A percentile compares a stretch with the other conserved stretches of the same genome.
Conservation (phyloP, 495 filamentous ascomycete genomes). For the Penicillium riverlandense region DNA sequence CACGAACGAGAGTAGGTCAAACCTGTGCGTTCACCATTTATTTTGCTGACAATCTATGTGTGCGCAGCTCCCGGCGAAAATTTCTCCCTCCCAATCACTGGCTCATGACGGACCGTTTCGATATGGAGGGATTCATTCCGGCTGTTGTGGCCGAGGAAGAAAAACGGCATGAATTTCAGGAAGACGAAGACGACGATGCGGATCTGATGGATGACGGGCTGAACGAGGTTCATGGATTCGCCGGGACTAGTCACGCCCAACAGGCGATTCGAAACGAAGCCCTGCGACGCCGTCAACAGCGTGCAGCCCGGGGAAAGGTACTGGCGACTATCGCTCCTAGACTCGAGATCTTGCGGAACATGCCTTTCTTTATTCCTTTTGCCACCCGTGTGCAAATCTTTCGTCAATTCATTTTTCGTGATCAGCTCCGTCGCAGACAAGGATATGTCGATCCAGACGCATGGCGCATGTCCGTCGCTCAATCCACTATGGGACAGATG, state of each 20-base stretch:
- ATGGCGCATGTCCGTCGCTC: constrained; percentile 62
- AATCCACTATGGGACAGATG: constrained; percentile 29
- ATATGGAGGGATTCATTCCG: constrained; percentile 85
- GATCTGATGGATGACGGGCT: constrained; percentile 25
- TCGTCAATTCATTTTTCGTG: constrained; percentile 77
- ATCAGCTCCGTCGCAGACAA: constrained; percentile 68
- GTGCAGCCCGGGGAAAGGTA: constrained; percentile 56
- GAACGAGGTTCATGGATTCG: constrained; percentile 28
- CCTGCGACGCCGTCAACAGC: constrained; percentile 54
- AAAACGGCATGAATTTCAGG: constrained; percentile 59
- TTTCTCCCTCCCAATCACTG: constrained; percentile 81
- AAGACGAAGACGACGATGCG: constrained; percentile 44
- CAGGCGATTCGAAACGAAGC: constrained; percentile 45
- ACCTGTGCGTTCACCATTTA: not conserved
- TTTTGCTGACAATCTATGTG: not conserved
- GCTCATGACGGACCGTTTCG: constrained; percentile 88
- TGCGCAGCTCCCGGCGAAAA: constrained; percentile 60
- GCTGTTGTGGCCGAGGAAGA: constrained; percentile 87
- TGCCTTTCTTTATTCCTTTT: constrained; percentile 97
- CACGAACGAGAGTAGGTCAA: constrained; percentile 76
- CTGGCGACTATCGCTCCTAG: constrained; percentile 73
- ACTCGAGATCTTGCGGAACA: constrained; percentile 85
- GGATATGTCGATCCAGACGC: constrained; percentile 71
- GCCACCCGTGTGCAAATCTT: constrained; percentile 89
- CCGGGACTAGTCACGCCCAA: constrained; percentile 47